A percentile compares a stretch with the other conserved stretches of the same genome.
These are phyloP conservation scores for Filosporella fistucella DNA, from an alignment of 495 filamentous ascomycete genomes.

Conservation along the genomic window DNA sequence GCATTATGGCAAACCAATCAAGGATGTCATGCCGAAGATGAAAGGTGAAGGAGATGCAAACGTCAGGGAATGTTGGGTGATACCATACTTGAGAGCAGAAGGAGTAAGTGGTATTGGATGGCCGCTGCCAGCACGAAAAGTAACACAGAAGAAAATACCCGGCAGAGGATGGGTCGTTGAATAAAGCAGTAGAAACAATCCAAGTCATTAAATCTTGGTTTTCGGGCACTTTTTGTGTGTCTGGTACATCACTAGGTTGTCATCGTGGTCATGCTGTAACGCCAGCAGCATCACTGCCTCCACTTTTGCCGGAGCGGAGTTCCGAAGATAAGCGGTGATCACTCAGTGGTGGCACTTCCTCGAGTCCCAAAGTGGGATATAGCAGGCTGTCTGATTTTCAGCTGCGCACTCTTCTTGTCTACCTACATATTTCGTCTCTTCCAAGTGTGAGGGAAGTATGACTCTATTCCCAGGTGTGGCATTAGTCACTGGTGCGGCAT, in stretches of 20 bases:
- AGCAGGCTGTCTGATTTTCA: background rate
- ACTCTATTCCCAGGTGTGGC: constrained; percentile 21
- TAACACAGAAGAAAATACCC: constrained; percentile 68
- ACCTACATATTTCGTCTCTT: background rate
- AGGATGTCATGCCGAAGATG: constrained; percentile 53
- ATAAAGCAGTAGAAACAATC: constrained; percentile 23
- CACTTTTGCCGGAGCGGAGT: background rate
- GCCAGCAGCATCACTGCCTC: background rate
- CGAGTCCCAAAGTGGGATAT: background rate
- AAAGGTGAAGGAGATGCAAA: constrained; percentile 45
- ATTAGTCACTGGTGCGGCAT: constrained; percentile 24
- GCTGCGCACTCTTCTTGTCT: background rate
- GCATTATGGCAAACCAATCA: constrained; percentile 84
- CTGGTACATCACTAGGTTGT: too few species aligned
- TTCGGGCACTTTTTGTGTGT: too few species aligned
- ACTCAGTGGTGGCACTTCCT: background rate
- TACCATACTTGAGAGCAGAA: constrained; percentile 67
- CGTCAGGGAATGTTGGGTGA: constrained; percentile 73
- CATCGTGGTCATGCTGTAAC: background rate
- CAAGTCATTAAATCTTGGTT: background rate
- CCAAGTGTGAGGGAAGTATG: background rate
- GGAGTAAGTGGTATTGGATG: constrained; percentile 63
- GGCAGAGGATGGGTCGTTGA: constrained; percentile 77
- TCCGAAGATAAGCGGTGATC: background rate
- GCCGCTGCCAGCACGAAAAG: constrained; percentile 78